Evolutionary conservation across 495 filamentous ascomycete species (phyloP).

Genomic region (Penicillium waksmanii): DNA sequence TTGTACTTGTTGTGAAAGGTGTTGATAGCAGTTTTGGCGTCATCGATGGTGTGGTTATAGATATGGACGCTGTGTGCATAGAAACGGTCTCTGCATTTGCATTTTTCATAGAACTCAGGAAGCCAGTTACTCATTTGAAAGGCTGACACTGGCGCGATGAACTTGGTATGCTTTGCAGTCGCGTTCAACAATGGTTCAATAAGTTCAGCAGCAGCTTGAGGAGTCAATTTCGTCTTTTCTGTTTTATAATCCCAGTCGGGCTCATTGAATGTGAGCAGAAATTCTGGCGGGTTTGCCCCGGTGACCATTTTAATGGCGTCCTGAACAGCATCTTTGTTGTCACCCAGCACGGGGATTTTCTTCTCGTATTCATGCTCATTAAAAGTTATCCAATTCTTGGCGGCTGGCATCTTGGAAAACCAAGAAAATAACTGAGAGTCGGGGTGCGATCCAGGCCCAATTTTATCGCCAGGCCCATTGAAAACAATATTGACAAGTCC

Average conservation of each 20-base stretch:
- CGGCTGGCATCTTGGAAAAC: too few species aligned
- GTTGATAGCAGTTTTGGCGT: constrained; percentile 4
- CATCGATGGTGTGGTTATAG: background rate
- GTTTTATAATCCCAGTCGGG: constrained; percentile 2
- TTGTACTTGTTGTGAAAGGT: constrained; percentile 2
- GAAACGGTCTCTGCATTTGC: constrained; percentile 5
- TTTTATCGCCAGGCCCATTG: background rate
- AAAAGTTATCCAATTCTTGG: constrained; percentile 2
- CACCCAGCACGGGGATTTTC: constrained; percentile 4
- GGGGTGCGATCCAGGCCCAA: too few species aligned
- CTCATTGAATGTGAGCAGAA: constrained; percentile 7
- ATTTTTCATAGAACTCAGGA: constrained; percentile 5
- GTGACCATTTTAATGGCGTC: constrained; percentile 1
- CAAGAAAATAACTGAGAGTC: too few species aligned
- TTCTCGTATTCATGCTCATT: background rate
- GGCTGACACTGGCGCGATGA: background rate
- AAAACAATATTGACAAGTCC: background rate
- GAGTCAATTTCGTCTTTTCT: constrained; percentile 1
- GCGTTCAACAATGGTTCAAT: too few species aligned
- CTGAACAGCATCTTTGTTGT: constrained; percentile 3
- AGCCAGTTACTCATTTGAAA: background rate
- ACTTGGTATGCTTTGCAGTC: too few species aligned
- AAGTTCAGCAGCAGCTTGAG: background rate
- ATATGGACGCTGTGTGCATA: background rate
- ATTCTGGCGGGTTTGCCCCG: constrained; percentile 4